Conservation (phyloP, 129 eudicot genomes). For the Flaveria linearis region DNA sequence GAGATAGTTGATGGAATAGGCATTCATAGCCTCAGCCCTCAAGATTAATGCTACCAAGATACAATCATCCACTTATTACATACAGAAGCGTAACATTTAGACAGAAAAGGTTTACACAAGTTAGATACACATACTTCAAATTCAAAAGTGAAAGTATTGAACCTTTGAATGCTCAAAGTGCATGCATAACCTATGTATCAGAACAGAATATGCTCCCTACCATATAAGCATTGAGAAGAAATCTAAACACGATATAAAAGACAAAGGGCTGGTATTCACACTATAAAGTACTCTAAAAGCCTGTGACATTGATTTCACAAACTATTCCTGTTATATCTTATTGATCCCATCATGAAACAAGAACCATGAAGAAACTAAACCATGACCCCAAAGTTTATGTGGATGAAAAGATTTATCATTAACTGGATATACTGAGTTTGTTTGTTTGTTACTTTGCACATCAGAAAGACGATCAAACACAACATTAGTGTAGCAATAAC, state of each 20-base stretch:
- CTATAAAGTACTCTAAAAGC: not conserved
- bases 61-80: not conserved
- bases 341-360: not conserved
- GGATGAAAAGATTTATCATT: slow-evolving; percentile 5
- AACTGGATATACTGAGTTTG: no score
- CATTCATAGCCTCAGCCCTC: not conserved
- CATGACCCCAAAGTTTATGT: not conserved
- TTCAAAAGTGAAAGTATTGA: not conserved
- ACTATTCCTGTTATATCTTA: not conserved
- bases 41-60: not conserved
- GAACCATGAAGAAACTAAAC: not conserved
- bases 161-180: not conserved
- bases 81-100: not conserved
- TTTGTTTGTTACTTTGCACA: not conserved
- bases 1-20: no score
- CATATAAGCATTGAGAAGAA: not conserved
- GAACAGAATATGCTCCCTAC: no score
- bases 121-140: slow-evolving; percentile 7
- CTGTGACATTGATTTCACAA: not conserved
- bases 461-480: not conserved
- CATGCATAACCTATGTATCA: no score
- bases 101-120: not conserved
- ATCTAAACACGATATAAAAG: not conserved
- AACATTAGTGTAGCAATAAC: slow-evolving; percentile 12
- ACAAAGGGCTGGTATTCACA: no score